Evolutionary conservation across 2,329 filamentous ascomycete species (phyloP).

Genomic region (Fusarium fujikuroi): DNA sequence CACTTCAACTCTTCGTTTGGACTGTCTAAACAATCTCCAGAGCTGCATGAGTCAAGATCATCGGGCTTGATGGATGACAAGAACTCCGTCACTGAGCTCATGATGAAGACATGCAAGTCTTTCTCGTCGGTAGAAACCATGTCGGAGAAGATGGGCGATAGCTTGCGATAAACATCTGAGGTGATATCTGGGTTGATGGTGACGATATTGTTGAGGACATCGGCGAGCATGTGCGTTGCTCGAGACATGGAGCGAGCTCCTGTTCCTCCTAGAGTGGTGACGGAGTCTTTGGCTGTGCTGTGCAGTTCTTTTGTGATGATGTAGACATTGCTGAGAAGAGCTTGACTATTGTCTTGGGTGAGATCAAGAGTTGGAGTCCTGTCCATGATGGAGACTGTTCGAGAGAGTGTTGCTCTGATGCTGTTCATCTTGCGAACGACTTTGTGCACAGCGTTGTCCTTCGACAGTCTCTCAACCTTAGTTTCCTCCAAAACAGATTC

Average conservation of each 20-base stretch:
- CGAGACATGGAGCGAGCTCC: conserved; percentile 17
- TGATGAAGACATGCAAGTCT: neutral
- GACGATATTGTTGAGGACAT: neutral
- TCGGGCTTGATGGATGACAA: neutral
- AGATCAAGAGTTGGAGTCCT: neutral
- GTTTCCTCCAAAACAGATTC: neutral
- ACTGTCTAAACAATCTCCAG: neutral
- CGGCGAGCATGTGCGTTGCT: neutral
- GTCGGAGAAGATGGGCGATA: neutral
- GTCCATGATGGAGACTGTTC: neutral
- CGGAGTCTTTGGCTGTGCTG: neutral
- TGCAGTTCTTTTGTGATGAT: neutral
- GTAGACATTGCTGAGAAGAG: neutral
- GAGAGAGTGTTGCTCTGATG: neutral
- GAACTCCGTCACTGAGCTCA: neutral
- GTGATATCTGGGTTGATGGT: neutral
- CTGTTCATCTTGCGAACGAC: neutral
- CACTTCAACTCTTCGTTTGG: neutral
- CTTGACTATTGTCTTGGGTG: neutral
- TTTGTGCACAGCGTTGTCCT: neutral
- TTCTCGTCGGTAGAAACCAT: neutral
- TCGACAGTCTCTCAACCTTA: neutral
- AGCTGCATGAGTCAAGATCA: neutral
- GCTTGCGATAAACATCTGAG: neutral
- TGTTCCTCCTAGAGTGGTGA: neutral